Evolutionary conservation across 2,329 filamentous ascomycete genomes (phyloP).

Genomic region (Peltaster fructicola): DNA sequence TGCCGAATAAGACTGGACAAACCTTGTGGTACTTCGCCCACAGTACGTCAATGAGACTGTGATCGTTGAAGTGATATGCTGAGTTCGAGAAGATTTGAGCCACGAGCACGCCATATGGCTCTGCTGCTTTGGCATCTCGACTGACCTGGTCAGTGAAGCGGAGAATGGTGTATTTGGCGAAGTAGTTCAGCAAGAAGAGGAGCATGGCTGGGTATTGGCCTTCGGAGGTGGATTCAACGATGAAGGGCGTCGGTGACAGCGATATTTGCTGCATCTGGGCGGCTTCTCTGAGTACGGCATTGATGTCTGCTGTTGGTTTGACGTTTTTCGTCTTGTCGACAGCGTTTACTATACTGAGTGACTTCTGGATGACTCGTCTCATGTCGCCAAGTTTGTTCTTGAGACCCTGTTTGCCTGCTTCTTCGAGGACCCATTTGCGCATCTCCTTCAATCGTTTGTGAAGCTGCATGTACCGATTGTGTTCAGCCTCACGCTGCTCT

Average conservation of each 20-base stretch:
- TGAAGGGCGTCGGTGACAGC: constrained; percentile 16
- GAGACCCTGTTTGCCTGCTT: constrained; percentile 36
- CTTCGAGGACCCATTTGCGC: constrained; percentile 34
- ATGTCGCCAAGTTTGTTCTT: constrained; percentile 49
- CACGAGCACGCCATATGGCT: constrained; percentile 61
- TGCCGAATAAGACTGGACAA: constrained; percentile 75
- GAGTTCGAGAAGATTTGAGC: constrained; percentile 57
- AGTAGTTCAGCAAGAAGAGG: constrained; percentile 59
- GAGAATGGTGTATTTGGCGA: constrained; percentile 53
- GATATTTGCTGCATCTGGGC: constrained; percentile 5
- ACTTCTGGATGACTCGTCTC: constrained; percentile 39
- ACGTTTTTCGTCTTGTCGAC: constrained; percentile 42
- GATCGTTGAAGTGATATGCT: constrained; percentile 41
- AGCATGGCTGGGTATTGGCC: constrained; percentile 28
- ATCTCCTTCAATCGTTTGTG: constrained; percentile 50
- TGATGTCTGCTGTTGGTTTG: constrained; percentile 29
- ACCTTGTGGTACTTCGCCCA: constrained; percentile 68
- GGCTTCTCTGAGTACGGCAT: constrained; percentile 28
- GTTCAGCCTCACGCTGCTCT: constrained; percentile 25
- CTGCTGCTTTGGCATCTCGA: constrained; percentile 34
- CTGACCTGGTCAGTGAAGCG: constrained; percentile 32
- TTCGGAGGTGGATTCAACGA: constrained; percentile 15
- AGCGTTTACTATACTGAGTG: constrained; percentile 52
- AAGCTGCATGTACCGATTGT: constrained; percentile 35
- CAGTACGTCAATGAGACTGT: constrained; percentile 64